Evolutionary conservation across 2,329 filamentous ascomycete species (phyloP), one percentile per base, ranked within the genome.

Genomic region (Cytospora mali): DNA sequence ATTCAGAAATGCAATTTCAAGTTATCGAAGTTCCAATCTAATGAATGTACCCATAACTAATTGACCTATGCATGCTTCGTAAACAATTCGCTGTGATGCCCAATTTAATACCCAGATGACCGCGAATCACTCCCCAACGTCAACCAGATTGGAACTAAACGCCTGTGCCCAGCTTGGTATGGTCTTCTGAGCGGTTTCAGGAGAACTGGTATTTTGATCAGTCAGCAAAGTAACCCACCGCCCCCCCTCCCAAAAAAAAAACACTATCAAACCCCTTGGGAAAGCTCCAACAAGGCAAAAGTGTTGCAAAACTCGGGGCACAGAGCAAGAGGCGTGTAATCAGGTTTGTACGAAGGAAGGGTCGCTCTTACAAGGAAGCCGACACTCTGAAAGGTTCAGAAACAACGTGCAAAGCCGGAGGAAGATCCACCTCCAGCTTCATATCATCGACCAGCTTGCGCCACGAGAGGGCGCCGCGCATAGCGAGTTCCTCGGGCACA

Each of bases 401-500:
- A 5, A 10, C 14, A 31, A 28, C 27, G 33, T 35, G 50, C 28
- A 10, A 60, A 13, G 3, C 31, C 23, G 23, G 50, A 25, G 7
- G 57, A 35, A 28, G 10, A 54, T 65, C 65, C 35, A 66, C 66
- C 16, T 64, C 61, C 21, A 77, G 54, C 25, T 69, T 71, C 64
- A 80, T 69, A 42, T 80, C 78, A 35, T 69, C 68, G 29, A 74
- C 71, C 64, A 81, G 72, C 69, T 75, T 78, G 62, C 80, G 79
- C 70, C 79, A 81, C 0, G 87, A 87, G 14, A 84, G 79, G 0
- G 72, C 74, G 0, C 82, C 75, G 16, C 81, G 77, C 13, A 74
- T 71, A 58, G 85, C 80, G 6, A 73, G 64, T 68, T 84, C 80
- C 62, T 79, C 77, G 0, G 86, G 85, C 4, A 88, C 82, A 0